phyloP scores from a whole-genome alignment of 768 basidiomycete species.

The Candolleomyces eurysporus region DNA sequence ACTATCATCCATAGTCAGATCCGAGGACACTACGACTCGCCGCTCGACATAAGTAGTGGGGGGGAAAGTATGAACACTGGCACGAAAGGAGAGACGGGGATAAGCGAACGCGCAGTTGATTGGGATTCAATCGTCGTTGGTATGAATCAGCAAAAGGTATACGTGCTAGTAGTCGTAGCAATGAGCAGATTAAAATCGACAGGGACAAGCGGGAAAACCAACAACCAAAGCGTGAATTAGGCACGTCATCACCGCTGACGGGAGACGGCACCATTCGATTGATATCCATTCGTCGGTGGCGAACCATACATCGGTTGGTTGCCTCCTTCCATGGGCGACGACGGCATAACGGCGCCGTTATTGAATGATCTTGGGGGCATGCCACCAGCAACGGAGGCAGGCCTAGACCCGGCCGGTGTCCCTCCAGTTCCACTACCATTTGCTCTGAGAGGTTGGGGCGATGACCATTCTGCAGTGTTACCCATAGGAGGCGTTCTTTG shows the following conservation, averaged over 20 bases:
- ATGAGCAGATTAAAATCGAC: not conserved
- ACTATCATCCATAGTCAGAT: not conserved
- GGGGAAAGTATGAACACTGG: not conserved
- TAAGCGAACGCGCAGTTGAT: not conserved
- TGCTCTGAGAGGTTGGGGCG: not conserved
- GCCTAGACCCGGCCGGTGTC: not conserved
- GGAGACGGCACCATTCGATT: not conserved
- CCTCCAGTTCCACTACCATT: not conserved
- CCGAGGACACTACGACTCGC: not conserved
- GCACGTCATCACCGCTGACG: not conserved
- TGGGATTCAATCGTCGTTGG: not conserved
- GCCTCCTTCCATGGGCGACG: not conserved
- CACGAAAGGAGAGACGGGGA: not conserved
- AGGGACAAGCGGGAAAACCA: not conserved
- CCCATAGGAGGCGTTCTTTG: slow-evolving; percentile 8
- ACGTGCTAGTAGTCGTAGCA: not conserved
- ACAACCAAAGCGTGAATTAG: not conserved
- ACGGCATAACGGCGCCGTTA: not conserved
- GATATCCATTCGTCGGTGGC: not conserved
- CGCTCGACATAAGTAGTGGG: not conserved
- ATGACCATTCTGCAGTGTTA: not conserved
- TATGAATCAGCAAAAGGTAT: slow-evolving; percentile 7
- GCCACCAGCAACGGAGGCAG: slow-evolving; percentile 4
- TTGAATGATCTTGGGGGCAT: not conserved
- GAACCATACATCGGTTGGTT: not conserved